Evolutionary conservation across 805 yeast genomes (phyloP).

Genomic region (Saccharomycopsis malanga): DNA sequence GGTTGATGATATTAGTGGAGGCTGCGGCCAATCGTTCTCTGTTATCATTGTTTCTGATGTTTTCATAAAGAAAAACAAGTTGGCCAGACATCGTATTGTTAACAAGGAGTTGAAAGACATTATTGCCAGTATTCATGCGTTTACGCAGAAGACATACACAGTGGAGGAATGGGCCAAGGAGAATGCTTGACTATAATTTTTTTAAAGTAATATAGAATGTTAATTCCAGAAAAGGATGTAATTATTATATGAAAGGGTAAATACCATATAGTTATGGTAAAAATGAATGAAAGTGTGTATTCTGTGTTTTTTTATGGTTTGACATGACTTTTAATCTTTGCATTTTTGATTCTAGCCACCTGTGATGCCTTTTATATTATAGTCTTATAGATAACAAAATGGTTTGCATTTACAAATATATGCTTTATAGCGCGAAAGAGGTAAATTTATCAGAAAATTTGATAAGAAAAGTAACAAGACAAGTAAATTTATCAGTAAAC

Average conservation of each 20-base stretch:
- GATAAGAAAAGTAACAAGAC: not conserved
- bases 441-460: no score
- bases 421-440: not conserved
- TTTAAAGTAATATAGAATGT: not conserved
- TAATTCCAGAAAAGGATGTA: not conserved
- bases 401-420: not conserved
- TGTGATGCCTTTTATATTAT: no score
- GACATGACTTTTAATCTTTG: no score
- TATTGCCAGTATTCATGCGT: slow-evolving; percentile 84
- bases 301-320: no score
- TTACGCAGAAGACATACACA: slow-evolving; percentile 87
- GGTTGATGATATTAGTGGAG: slow-evolving; percentile 54
- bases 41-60: slow-evolving; percentile 70
- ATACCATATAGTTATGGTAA: not conserved
- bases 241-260: not conserved
- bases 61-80: slow-evolving; percentile 75
- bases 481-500: no score
- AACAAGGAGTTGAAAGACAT: slow-evolving; percentile 77
- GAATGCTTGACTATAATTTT: not conserved
- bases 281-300: no score
- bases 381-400: no score
- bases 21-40: slow-evolving; percentile 98
- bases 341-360: no score
- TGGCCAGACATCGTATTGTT: slow-evolving; percentile 81
- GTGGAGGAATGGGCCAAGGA: slow-evolving; percentile 71